These are phyloP conservation scores for Talaromyces islandicus DNA, from an alignment of 2,329 filamentous ascomycete species.

Conservation along the genomic window DNA sequence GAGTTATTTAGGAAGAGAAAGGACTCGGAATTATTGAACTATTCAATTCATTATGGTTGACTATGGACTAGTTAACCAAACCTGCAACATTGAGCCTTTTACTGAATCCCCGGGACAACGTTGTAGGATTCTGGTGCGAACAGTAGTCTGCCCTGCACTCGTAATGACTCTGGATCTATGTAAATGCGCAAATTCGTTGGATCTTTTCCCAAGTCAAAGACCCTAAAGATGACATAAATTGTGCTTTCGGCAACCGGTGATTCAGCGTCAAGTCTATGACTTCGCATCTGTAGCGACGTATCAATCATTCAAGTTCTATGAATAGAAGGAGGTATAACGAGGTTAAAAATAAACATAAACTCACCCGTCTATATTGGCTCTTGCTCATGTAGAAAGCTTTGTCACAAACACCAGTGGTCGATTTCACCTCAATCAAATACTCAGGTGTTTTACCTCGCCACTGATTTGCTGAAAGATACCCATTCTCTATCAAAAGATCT, in stretches of 20 bases:
- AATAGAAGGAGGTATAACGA: not conserved
- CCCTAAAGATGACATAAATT: constrained; percentile 40
- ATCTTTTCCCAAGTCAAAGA: constrained; percentile 30
- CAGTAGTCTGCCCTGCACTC: not conserved
- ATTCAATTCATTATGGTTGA: too few species aligned
- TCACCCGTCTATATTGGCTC: constrained; percentile 38
- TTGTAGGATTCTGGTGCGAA: not conserved
- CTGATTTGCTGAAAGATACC: constrained; percentile 32
- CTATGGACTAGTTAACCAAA: too few species aligned
- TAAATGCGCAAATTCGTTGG: constrained; percentile 31
- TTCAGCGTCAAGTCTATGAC: not conserved
- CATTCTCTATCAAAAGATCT: not conserved
- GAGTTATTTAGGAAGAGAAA: too few species aligned
- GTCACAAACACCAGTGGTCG: constrained; percentile 33
- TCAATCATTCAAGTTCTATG: not conserved
- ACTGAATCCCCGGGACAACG: not conserved
- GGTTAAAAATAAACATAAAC: constrained; percentile 12
- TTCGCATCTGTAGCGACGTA: not conserved
- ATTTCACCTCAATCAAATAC: constrained; percentile 50
- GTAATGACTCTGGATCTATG: constrained; percentile 29
- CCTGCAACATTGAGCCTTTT: too few species aligned
- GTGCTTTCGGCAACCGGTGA: not conserved
- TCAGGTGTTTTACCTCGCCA: constrained; percentile 25
- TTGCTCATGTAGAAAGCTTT: constrained; percentile 46
- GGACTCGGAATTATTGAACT: too few species aligned